Percentiles rank a stretch among this genome's conserved stretches.
Conservation (phyloP, 768 basidiomycete genomes). For the Phaeolepiota aurea region DNA sequence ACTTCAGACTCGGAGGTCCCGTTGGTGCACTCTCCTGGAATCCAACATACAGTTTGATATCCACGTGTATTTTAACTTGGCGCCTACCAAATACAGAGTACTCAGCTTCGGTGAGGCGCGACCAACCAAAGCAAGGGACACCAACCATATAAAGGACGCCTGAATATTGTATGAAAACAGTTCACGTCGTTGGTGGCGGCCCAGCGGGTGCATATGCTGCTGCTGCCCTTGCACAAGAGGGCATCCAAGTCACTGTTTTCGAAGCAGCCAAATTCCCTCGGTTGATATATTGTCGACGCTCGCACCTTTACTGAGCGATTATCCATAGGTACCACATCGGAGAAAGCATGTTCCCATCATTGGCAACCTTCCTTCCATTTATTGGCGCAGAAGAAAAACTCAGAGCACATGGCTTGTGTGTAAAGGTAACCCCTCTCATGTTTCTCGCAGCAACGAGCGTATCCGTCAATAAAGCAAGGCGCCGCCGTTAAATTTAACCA, state of each 20-base stretch:
- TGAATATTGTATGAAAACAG: slow-evolving; percentile 6
- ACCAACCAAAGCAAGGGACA: no score
- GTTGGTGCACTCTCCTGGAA: not conserved
- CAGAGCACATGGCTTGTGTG: slow-evolving; percentile 30
- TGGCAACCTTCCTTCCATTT: slow-evolving; percentile 42
- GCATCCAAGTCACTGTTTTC: slow-evolving; percentile 26
- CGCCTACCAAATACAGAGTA: no score
- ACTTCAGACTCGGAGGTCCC: not conserved
- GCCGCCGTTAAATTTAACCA: slow-evolving; percentile 53
- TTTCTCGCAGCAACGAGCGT: not conserved
- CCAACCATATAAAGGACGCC: not conserved
- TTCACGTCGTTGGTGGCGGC: slow-evolving; percentile 35
- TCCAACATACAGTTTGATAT: no score
- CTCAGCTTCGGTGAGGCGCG: no score
- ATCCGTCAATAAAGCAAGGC: slow-evolving; percentile 32
- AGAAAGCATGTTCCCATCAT: slow-evolving; percentile 21
- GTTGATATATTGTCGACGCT: not conserved
- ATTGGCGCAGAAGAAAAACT: slow-evolving; percentile 41
- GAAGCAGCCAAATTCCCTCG: slow-evolving; percentile 38
- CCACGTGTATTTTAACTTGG: no score
- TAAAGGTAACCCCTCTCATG: slow-evolving; percentile 27
- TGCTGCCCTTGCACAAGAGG: slow-evolving; percentile 31
- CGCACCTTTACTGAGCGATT: not conserved
- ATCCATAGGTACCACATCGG: slow-evolving; percentile 17
- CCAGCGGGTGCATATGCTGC: slow-evolving; percentile 42